Evolutionary conservation across 2,329 filamentous ascomycete genomes (phyloP).

Genomic region (Microdochium nivale): DNA sequence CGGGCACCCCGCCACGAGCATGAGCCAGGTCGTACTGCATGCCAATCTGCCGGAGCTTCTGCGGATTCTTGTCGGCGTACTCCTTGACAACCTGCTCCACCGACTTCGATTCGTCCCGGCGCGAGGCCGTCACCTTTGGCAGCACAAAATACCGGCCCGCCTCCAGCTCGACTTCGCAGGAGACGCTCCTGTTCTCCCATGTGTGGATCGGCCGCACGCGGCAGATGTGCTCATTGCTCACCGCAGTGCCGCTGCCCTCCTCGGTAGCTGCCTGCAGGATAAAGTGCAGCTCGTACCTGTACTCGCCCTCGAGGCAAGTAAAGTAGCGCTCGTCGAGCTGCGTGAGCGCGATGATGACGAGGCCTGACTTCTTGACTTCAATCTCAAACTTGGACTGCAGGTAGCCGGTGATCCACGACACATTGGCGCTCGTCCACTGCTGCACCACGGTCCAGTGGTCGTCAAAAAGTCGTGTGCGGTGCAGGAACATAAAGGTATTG

Average conservation of each 20-base stretch:
- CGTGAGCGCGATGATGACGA: slow-evolving; percentile 32
- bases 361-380: slow-evolving; percentile 29
- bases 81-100: slow-evolving; percentile 52
- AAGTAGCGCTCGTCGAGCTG: slow-evolving; percentile 39
- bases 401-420: slow-evolving; percentile 36
- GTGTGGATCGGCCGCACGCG: slow-evolving; percentile 21
- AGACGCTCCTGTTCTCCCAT: slow-evolving; percentile 53
- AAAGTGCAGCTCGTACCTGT: slow-evolving; percentile 32
- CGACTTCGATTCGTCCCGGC: slow-evolving; percentile 32
- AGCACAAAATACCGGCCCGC: slow-evolving; percentile 60
- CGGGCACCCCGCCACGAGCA: slow-evolving; percentile 49
- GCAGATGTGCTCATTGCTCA: slow-evolving; percentile 19
- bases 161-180: slow-evolving; percentile 63
- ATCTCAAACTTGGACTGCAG: slow-evolving; percentile 34
- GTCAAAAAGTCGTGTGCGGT: slow-evolving; percentile 37
- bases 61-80: slow-evolving; percentile 35
- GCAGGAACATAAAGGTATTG: slow-evolving; percentile 32
- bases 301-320: slow-evolving; percentile 33
- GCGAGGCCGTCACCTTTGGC: slow-evolving; percentile 54
- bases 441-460: slow-evolving; percentile 34
- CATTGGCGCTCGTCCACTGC: slow-evolving; percentile 32
- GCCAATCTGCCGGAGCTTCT: slow-evolving; percentile 63
- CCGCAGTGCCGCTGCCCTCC: slow-evolving; percentile 1
- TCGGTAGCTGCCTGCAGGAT: slow-evolving; percentile 25
- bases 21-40: slow-evolving; percentile 64